Evolutionary conservation across 345 rosid species (phyloP).

Genomic region (Pseudoturritis turrita): DNA sequence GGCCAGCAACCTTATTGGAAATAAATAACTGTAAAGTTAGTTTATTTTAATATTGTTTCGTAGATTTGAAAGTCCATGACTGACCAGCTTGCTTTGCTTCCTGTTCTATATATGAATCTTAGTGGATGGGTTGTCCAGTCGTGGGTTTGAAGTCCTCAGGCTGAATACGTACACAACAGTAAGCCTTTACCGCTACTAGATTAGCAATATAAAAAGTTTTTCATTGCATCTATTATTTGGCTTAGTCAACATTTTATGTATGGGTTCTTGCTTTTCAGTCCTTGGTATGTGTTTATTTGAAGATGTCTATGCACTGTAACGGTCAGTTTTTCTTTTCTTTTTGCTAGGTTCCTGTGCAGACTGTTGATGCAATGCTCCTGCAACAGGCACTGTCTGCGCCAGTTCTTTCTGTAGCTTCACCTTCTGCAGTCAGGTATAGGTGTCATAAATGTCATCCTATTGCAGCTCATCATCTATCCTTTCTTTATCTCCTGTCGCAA

Average conservation of each 20-base stretch:
- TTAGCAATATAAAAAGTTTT: neutral
- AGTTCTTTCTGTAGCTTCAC: constrained; percentile 89
- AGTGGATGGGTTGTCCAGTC: constrained; percentile 78
- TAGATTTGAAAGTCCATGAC: neutral
- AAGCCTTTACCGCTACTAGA: constrained; percentile 29
- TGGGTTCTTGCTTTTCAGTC: neutral
- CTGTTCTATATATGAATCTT: constrained; percentile 33
- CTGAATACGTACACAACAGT: constrained; percentile 93
- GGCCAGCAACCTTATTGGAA: neutral
- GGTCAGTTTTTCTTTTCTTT: constrained; percentile 5
- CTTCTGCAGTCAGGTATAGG: constrained; percentile 76
- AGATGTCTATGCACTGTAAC: neutral
- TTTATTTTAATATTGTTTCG: neutral
- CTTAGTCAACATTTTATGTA: neutral
- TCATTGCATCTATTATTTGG: neutral
- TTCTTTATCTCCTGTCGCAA: neutral
- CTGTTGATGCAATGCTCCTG: constrained; percentile 56
- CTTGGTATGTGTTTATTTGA: constrained; percentile 5
- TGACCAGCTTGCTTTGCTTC: constrained; percentile 11
- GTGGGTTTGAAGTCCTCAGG: constrained; percentile 91
- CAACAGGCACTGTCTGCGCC: constrained; percentile 66
- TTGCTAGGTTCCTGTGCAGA: constrained; percentile 63
- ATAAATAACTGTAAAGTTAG: neutral
- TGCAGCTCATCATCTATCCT: neutral
- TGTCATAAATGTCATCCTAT: neutral